Percentiles rank a stretch among this genome's conserved stretches.
Evolutionary conservation across 306 rosid species (phyloP).

Genomic region (Erythrophleum fordii): DNA sequence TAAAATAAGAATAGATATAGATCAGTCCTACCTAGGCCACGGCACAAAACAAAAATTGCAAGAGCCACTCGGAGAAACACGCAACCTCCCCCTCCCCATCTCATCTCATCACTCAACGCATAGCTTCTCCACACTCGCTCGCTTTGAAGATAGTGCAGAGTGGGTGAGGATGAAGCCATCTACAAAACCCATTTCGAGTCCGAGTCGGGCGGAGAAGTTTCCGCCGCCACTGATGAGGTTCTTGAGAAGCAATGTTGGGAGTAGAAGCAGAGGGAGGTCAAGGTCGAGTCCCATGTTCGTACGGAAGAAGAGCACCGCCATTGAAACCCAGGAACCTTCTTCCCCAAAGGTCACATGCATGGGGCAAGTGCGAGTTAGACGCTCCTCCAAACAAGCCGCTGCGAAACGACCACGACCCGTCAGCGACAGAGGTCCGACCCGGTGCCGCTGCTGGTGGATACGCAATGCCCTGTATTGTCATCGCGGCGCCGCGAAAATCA

Average conservation of each 20-base stretch:
- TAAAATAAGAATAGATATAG: neutral
- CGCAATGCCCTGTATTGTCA: slow-evolving; percentile 48
- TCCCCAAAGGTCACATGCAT: slow-evolving; percentile 97
- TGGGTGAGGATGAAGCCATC: slow-evolving; percentile 56
- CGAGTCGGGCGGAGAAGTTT: slow-evolving; percentile 79
- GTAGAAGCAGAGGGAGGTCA: slow-evolving; percentile 78
- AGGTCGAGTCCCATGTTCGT: slow-evolving; percentile 73
- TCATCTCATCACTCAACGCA: neutral
- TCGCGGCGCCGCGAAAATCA: slow-evolving; percentile 38
- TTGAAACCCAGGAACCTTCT: slow-evolving; percentile 88
- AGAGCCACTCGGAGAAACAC: neutral
- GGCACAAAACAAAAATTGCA: neutral
- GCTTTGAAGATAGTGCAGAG: neutral
- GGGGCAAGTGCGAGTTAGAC: slow-evolving; percentile 78
- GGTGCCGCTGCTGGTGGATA: slow-evolving; percentile 54
- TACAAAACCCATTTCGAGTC: slow-evolving; percentile 77
- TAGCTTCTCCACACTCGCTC: neutral
- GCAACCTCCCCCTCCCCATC: neutral
- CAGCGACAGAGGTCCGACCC: slow-evolving; percentile 13
- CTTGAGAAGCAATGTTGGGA: slow-evolving; percentile 67
- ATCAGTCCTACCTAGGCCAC: neutral
- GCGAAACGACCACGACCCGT: neutral
- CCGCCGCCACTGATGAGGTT: slow-evolving; percentile 95
- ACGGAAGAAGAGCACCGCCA: slow-evolving; percentile 62
- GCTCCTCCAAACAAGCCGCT: slow-evolving; percentile 50